Percentiles rank a stretch among this genome's conserved stretches.
phyloP scores from a whole-genome alignment of 495 filamentous ascomycete species.

The Aspergillus nidulans region DNA sequence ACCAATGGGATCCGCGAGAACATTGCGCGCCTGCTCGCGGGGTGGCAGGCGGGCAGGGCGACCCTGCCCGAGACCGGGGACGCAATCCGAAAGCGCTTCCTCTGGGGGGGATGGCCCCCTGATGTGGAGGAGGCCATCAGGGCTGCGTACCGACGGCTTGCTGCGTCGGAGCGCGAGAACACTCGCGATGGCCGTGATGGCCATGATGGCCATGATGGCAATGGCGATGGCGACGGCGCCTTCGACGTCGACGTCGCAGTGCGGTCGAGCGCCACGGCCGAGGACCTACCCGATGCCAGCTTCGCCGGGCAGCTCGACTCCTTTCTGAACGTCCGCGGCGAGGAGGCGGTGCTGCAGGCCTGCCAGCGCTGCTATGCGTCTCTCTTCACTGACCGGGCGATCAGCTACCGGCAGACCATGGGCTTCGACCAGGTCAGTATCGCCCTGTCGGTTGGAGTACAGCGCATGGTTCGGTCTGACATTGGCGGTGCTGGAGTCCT shows the following conservation, averaged over 20 bases:
- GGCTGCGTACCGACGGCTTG: conserved; percentile 7
- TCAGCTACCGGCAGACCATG: conserved; percentile 31
- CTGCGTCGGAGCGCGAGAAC: conserved; percentile 9
- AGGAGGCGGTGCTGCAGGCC: conserved; percentile 20
- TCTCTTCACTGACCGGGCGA: conserved; percentile 33
- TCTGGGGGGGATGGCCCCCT: conserved; percentile 14
- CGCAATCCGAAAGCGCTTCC: conserved; percentile 22
- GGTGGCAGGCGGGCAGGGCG: conserved; percentile 8
- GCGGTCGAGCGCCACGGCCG: conserved; percentile 34
- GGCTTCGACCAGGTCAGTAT: conserved; percentile 31
- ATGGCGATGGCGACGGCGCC: no score
- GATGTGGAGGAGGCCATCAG: neutral
- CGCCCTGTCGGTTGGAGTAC: conserved; percentile 32
- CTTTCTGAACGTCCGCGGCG: conserved; percentile 23
- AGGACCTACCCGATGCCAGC: conserved; percentile 35
- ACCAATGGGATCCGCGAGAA: conserved; percentile 25
- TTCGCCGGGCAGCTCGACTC: conserved; percentile 36
- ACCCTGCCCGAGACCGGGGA: conserved; percentile 11
- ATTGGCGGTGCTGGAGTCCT: conserved; percentile 30
- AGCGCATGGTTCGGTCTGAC: conserved; percentile 36
- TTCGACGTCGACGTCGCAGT: no score
- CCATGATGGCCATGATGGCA: no score
- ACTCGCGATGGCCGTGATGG: no score
- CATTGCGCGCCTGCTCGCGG: conserved; percentile 14
- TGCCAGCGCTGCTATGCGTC: conserved; percentile 32